phyloP scores from a whole-genome alignment of 495 filamentous ascomycete species.

The Aspergillus funiculosus region DNA sequence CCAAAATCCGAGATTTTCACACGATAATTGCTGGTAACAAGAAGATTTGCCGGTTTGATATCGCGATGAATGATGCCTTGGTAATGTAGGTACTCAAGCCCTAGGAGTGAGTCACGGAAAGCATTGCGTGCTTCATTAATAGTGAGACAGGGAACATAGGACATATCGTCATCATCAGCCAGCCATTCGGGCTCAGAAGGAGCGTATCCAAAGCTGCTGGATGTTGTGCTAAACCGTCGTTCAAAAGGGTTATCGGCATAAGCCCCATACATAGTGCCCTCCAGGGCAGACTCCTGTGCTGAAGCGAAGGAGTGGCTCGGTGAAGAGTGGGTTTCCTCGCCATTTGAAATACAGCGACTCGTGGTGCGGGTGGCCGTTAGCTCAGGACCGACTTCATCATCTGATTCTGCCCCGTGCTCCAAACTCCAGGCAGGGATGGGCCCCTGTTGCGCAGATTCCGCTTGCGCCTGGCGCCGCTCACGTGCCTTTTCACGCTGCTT shows the following conservation, averaged over 20 bases:
- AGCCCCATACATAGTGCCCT: slow-evolving; percentile 70
- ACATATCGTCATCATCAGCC: slow-evolving; percentile 67
- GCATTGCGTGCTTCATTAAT: slow-evolving; percentile 76
- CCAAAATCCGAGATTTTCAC: slow-evolving; percentile 99
- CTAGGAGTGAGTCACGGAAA: slow-evolving; percentile 89
- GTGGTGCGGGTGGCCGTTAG: slow-evolving; percentile 30
- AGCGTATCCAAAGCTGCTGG: slow-evolving; percentile 46
- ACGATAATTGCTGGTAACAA: slow-evolving; percentile 76
- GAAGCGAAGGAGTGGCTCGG: slow-evolving; percentile 41
- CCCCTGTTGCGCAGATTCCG: slow-evolving; percentile 34
- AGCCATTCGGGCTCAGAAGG: slow-evolving; percentile 53
- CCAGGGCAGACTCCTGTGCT: slow-evolving; percentile 45
- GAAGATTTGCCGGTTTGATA: slow-evolving; percentile 97
- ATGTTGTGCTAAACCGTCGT: slow-evolving; percentile 42
- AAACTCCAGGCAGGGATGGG: slow-evolving; percentile 65
- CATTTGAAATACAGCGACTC: slow-evolving; percentile 28
- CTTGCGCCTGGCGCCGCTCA: slow-evolving; percentile 48
- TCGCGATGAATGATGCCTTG: slow-evolving; percentile 96
- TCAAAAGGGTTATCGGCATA: slow-evolving; percentile 54
- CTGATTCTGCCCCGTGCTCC: slow-evolving; percentile 68
- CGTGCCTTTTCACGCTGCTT: slow-evolving; percentile 52
- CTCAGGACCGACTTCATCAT: slow-evolving; percentile 42
- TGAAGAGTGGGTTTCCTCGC: slow-evolving; percentile 32
- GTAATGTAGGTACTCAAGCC: slow-evolving; percentile 92
- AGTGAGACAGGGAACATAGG: slow-evolving; percentile 86